phyloP scores from a whole-genome alignment of 106 monocot species.

The Narthecium ossifragum region DNA sequence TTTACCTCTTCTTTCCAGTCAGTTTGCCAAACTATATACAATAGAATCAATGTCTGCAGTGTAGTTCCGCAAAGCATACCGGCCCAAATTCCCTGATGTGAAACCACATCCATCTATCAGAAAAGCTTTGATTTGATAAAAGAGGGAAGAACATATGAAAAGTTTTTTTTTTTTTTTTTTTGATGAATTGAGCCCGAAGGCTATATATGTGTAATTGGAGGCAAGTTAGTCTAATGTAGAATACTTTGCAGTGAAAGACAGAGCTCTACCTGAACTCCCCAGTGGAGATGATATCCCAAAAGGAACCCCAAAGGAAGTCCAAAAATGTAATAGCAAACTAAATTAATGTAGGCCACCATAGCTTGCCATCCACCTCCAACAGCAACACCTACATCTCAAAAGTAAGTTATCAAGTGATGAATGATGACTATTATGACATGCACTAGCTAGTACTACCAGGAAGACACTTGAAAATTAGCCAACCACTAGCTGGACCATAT shows the following conservation, averaged over 20 bases:
- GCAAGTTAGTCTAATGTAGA: background rate
- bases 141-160: too few relatives aligned
- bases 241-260: too few relatives aligned
- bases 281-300: conserved; percentile 44
- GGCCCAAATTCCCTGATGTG: conserved; percentile 75
- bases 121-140: too few relatives aligned
- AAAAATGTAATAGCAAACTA: conserved; percentile 72
- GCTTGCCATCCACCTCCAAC: conserved; percentile 80
- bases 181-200: too few relatives aligned
- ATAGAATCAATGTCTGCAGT: conserved; percentile 51
- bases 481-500: too few relatives aligned
- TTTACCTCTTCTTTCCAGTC: conserved; percentile 65
- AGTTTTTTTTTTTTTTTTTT: too few relatives aligned
- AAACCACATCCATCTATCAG: too few relatives aligned
- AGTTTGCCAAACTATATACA: conserved; percentile 47
- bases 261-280: conserved; percentile 56
- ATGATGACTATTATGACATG: too few relatives aligned
- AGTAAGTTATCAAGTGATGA: too few relatives aligned
- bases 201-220: too few relatives aligned
- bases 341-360: conserved; percentile 73
- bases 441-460: too few relatives aligned
- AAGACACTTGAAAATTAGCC: too few relatives aligned
- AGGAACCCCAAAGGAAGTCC: conserved; percentile 80
- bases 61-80: conserved; percentile 85
- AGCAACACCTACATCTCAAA: conserved; percentile 41